These are phyloP conservation scores for Solanum microdontum DNA, from an alignment of 257 asterid genomes.

Conservation along the genomic window DNA sequence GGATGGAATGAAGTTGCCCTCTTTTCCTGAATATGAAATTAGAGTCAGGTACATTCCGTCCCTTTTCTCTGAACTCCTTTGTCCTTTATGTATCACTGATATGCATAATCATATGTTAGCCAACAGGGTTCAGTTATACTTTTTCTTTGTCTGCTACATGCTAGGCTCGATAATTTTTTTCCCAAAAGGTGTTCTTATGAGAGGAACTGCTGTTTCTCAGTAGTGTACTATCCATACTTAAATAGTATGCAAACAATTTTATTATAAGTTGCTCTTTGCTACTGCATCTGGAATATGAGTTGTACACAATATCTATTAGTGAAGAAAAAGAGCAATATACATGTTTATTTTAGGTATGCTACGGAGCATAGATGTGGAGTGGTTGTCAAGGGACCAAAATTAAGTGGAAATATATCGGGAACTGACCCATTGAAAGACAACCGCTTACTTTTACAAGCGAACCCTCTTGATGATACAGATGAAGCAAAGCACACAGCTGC, in stretches of 20 bases:
- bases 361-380: slow-evolving; percentile 99
- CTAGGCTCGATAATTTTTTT: not conserved
- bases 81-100: not conserved
- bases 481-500: slow-evolving; percentile 80
- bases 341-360: slow-evolving; percentile 56
- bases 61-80: not conserved
- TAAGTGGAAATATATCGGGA: slow-evolving; percentile 96
- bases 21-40: slow-evolving; percentile 78
- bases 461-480: slow-evolving; percentile 76
- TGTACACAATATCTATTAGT: not conserved
- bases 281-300: not conserved
- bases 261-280: not conserved
- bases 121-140: not conserved
- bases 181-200: not conserved
- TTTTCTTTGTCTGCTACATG: not conserved
- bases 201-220: not conserved
- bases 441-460: slow-evolving; percentile 66
- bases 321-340: not conserved
- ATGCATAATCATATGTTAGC: not conserved
- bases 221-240: not conserved
- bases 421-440: slow-evolving; percentile 96
- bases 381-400: slow-evolving; percentile 93
- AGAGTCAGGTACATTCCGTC: slow-evolving; percentile 68
- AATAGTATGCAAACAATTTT: not conserved
- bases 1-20: slow-evolving; percentile 83